Conservation (phyloP, 176 grass and related monocot species). For the Thalia dealbata region DNA sequence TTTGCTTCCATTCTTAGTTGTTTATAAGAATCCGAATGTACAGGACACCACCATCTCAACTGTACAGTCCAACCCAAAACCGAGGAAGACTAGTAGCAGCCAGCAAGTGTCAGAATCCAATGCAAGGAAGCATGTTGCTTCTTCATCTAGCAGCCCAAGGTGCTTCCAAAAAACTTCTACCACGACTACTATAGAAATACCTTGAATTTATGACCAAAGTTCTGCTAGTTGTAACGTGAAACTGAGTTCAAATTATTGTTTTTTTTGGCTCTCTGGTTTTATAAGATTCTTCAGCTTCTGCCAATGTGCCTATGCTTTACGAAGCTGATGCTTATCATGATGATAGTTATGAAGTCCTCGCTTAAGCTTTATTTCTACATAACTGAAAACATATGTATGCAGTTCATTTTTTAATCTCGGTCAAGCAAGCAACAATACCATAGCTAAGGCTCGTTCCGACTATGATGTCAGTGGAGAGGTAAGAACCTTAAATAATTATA, state of each 20-base stretch:
- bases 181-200: background rate
- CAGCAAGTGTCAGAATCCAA: slow-evolving; percentile 32
- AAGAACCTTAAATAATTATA: slow-evolving; percentile 8
- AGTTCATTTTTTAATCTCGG: slow-evolving; percentile 82
- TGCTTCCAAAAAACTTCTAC: slow-evolving; percentile 11
- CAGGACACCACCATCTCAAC: slow-evolving; percentile 31
- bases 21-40: slow-evolving; percentile 14
- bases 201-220: background rate
- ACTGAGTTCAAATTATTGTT: background rate
- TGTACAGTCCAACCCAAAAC: slow-evolving; percentile 40
- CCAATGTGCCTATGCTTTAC: background rate
- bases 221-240: background rate
- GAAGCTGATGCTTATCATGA: background rate
- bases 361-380: background rate
- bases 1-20: background rate
- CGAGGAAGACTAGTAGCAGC: slow-evolving; percentile 51
- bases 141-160: slow-evolving; percentile 80
- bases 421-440: slow-evolving; percentile 46
- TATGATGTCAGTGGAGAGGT: slow-evolving; percentile 94
- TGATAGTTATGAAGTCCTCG: background rate
- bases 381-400: slow-evolving; percentile 5
- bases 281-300: background rate
- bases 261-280: background rate
- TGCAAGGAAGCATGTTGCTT: slow-evolving; percentile 45
- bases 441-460: slow-evolving; percentile 36